Evolutionary conservation across 2,329 filamentous ascomycete genomes (phyloP), one percentile per base, ranked within the genome.

Genomic region (Pestalotiopsis sp.): DNA sequence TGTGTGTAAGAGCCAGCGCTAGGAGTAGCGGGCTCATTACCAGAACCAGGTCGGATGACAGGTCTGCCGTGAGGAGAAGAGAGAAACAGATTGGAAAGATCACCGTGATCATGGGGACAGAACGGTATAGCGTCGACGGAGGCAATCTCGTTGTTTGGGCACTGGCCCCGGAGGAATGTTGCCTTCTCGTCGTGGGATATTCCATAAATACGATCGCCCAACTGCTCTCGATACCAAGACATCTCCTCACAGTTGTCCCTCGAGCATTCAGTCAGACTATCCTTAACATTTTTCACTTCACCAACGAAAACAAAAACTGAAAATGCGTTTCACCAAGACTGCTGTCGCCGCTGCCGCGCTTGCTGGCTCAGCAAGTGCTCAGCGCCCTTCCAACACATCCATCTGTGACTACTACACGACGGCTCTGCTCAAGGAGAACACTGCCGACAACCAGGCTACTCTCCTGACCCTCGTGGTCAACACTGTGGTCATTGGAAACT

Each of bases 351-450:
- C 76, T 40, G 68, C 76, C 56, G 74, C 74, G 57, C 72, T 72
- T 17, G 73, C 72, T 56, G 70, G 70, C 69, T 70, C 69, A 35
- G 75, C 68, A 38, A 73, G 69, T 62, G 82, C 83, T 22, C 83
- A 87, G 75, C 82, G 85, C 58, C 85, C 85, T 3, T 64, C 75
- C 13, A 81, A 85, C 72, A 81, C 75, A 2, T 83, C 85, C 68
- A 85, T 90, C 71, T 90, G 88, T 77, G 88, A 90, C 79, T 88
- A 89, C 77, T 90, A 90, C 78, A 89, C 88, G 40, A 87, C 81
- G 3, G 83, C 84, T n/a, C 76, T 89, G 11, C 80, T 89, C 66
- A 85, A 82, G 75, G 80, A 87, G 52, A 90, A 89, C 79, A 89
- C 84, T 48, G 85, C 85, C 20, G 82, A 80, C 38, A 89, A 88